Evolutionary conservation across 208 protist species (phyloP).

Genomic region (Acanthamoeba lugdunensis): DNA sequence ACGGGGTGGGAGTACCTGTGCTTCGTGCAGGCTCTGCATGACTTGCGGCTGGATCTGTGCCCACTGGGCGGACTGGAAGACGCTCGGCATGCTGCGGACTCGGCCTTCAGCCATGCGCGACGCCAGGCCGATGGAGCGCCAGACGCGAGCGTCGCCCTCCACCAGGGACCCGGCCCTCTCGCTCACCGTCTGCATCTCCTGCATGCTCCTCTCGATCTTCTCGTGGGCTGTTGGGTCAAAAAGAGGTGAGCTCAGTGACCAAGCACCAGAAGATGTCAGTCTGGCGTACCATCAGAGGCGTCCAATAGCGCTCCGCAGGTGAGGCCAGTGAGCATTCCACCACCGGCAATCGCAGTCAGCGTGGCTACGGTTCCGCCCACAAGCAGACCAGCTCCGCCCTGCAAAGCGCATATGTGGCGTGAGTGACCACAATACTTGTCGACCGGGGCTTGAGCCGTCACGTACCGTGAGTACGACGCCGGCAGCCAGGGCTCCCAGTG

Average conservation of each 20-base stretch:
- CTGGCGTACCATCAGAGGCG: slow-evolving; percentile 33
- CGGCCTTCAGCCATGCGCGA: neutral
- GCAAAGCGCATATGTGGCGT: neutral
- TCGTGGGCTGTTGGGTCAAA: neutral
- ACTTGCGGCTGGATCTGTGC: neutral
- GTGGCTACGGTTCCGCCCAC: slow-evolving; percentile 15
- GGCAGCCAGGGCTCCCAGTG: slow-evolving; percentile 16
- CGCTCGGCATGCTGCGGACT: neutral
- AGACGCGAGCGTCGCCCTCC: slow-evolving; percentile 11
- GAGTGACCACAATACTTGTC: neutral
- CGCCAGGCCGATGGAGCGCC: neutral
- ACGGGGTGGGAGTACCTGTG: neutral
- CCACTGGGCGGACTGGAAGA: slow-evolving; percentile 29
- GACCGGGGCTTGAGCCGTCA: neutral
- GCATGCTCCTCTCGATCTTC: slow-evolving; percentile 43
- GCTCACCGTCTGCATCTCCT: slow-evolving; percentile 25
- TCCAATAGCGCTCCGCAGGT: slow-evolving; percentile 12
- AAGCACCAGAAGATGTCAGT: neutral
- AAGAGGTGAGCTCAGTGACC: too few relatives aligned
- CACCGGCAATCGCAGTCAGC: slow-evolving; percentile 29
- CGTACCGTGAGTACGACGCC: slow-evolving; percentile 23
- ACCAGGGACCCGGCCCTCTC: slow-evolving; percentile 1
- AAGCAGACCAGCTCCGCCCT: slow-evolving; percentile 24
- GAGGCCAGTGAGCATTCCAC: slow-evolving; percentile 35
- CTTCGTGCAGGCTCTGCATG: neutral